phyloP scores from a whole-genome alignment of 139 green algal species.

The Chlorella sp. region DNA sequence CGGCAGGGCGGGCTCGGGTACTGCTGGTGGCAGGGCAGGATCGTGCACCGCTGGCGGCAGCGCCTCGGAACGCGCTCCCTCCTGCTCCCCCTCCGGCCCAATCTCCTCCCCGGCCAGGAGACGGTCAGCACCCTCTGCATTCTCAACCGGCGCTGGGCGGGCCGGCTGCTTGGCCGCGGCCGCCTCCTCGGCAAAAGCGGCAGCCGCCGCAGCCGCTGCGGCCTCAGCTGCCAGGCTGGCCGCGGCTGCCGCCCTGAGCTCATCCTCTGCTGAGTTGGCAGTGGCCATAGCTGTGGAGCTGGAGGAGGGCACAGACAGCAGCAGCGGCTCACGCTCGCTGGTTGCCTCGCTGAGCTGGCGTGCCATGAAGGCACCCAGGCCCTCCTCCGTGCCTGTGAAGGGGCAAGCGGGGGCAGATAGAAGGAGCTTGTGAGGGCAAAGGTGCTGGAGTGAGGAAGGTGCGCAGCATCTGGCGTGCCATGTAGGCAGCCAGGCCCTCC shows the following conservation, averaged over 20 bases:
- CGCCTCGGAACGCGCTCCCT: neutral
- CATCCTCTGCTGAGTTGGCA: neutral
- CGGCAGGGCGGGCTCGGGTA: neutral
- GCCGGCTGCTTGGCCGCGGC: neutral
- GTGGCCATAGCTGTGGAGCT: neutral
- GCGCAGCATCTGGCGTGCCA: no score
- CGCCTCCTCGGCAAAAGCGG: neutral
- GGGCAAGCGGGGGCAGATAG: neutral
- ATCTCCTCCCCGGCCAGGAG: neutral
- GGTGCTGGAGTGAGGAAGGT: no score
- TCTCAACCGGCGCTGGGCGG: neutral
- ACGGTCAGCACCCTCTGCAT: neutral
- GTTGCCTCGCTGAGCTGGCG: constrained; percentile 7
- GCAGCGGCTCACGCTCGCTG: neutral
- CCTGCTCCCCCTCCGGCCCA: neutral
- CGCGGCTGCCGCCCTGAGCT: neutral
- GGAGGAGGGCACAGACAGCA: neutral
- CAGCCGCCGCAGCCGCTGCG: neutral
- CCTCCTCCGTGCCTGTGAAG: neutral
- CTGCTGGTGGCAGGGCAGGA: neutral
- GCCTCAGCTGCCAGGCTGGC: neutral
- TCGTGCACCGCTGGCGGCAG: neutral
- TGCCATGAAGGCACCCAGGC: neutral
- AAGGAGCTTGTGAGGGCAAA: no score
- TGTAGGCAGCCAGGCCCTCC: no score